phyloP scores from a whole-genome alignment of 371 early-diverging fungal species.

The Mortierella sp. region DNA sequence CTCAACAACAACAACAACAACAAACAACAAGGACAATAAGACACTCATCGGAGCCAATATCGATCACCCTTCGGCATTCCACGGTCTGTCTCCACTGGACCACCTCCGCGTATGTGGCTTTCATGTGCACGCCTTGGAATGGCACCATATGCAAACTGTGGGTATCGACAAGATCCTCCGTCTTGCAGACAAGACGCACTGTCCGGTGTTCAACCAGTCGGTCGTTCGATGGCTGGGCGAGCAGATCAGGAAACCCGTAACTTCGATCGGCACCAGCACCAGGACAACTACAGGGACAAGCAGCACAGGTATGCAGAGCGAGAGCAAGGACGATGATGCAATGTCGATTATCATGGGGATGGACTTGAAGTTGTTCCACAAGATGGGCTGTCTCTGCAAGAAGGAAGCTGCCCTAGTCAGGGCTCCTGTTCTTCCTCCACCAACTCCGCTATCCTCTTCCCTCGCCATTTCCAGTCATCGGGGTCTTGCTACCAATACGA shows the following conservation, averaged over 20 bases:
- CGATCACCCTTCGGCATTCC: background rate
- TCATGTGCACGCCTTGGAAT: slow-evolving; percentile 24
- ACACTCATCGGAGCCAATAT: background rate
- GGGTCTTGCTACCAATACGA: no score
- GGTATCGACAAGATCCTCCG: background rate
- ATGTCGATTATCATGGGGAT: background rate
- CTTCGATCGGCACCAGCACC: background rate
- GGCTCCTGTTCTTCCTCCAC: background rate
- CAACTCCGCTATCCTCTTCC: background rate
- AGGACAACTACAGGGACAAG: background rate
- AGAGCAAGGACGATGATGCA: background rate
- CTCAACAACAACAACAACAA: background rate
- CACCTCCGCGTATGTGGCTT: slow-evolving; percentile 6
- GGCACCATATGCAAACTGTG: slow-evolving; percentile 11
- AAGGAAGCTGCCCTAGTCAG: background rate
- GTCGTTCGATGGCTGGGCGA: background rate
- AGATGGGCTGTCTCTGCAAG: slow-evolving; percentile 11
- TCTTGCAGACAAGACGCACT: background rate
- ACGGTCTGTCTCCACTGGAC: slow-evolving; percentile 3
- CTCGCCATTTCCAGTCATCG: background rate
- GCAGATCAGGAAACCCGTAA: background rate
- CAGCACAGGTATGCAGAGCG: background rate
- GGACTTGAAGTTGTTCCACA: background rate
- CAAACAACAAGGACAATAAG: background rate
- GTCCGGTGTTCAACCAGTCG: background rate